These are phyloP conservation scores for Sclerotinia minor DNA, from an alignment of 2,329 filamentous ascomycete genomes.

Conservation along the genomic window DNA sequence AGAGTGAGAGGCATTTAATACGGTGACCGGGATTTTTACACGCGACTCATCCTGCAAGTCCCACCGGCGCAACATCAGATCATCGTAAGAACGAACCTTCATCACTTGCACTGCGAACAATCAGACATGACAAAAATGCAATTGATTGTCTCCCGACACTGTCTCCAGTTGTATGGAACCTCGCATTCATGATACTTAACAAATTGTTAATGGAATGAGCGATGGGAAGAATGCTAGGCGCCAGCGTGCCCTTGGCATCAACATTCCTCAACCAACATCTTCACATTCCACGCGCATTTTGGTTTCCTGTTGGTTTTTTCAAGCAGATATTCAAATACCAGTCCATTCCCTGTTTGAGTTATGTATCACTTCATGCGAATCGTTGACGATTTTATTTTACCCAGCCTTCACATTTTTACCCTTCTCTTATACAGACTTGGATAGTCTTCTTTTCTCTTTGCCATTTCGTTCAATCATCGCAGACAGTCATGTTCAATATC, in stretches of 20 bases:
- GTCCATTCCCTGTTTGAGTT: background rate
- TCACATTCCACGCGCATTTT: slow-evolving; percentile 18
- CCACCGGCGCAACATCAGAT: background rate
- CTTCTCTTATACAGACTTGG: slow-evolving; percentile 6
- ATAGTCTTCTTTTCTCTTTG: background rate
- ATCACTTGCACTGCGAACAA: background rate
- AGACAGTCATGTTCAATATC: background rate
- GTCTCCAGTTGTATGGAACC: rapidly evolving
- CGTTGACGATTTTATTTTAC: slow-evolving; percentile 19
- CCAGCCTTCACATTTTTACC: background rate
- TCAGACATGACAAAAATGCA: background rate
- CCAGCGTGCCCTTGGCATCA: slow-evolving; percentile 2
- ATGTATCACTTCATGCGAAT: background rate
- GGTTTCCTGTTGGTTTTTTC: background rate
- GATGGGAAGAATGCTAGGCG: background rate
- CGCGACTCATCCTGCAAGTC: background rate
- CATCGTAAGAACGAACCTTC: background rate
- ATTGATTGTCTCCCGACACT: background rate
- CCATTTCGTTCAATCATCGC: background rate
- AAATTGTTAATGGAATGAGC: background rate
- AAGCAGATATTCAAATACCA: slow-evolving; percentile 10
- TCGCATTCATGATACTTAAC: background rate
- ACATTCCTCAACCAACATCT: slow-evolving; percentile 1
- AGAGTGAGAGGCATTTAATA: background rate
- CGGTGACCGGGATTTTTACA: slow-evolving; percentile 11